Evolutionary conservation across 192 early-diverging fungal genomes (phyloP).

Genomic region (Diversispora eburnea): DNA sequence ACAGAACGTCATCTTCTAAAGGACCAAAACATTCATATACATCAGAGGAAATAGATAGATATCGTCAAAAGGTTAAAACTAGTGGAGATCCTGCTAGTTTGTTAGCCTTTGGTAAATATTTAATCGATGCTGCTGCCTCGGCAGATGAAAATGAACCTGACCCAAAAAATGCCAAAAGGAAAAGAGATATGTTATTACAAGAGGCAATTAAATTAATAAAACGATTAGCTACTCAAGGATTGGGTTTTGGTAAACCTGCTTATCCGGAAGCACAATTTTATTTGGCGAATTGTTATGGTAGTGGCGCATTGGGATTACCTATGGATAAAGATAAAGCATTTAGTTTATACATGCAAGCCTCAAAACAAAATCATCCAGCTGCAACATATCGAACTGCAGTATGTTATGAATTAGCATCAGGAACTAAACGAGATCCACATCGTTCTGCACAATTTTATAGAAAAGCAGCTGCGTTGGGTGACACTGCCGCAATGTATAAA

Average conservation of each 20-base stretch:
- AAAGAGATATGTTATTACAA: constrained; percentile 64
- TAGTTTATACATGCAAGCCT: constrained; percentile 83
- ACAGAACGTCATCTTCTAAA: neutral
- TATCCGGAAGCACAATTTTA: constrained; percentile 91
- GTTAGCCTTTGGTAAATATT: constrained; percentile 83
- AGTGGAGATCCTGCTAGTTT: constrained; percentile 70
- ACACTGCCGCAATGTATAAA: constrained; percentile 97
- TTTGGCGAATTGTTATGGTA: constrained; percentile 85
- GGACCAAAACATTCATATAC: constrained; percentile 29
- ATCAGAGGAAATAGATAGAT: constrained; percentile 37
- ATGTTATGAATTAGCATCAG: constrained; percentile 95
- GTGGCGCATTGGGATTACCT: constrained; percentile 72
- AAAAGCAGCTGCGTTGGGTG: constrained; percentile 86
- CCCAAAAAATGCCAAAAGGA: constrained; percentile 64
- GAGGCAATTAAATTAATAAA: constrained; percentile 89
- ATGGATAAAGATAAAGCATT: constrained; percentile 90
- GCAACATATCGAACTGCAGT: constrained; percentile 93
- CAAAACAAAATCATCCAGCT: constrained; percentile 87
- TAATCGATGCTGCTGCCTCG: constrained; percentile 73
- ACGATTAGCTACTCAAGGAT: constrained; percentile 68
- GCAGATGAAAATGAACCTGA: constrained; percentile 62
- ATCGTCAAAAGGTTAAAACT: constrained; percentile 46
- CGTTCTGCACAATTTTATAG: constrained; percentile 88
- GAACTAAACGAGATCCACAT: constrained; percentile 77
- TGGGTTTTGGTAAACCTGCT: constrained; percentile 63